These are phyloP conservation scores for Leccinum boreale DNA, from an alignment of 768 basidiomycete species.

Conservation along the genomic window DNA sequence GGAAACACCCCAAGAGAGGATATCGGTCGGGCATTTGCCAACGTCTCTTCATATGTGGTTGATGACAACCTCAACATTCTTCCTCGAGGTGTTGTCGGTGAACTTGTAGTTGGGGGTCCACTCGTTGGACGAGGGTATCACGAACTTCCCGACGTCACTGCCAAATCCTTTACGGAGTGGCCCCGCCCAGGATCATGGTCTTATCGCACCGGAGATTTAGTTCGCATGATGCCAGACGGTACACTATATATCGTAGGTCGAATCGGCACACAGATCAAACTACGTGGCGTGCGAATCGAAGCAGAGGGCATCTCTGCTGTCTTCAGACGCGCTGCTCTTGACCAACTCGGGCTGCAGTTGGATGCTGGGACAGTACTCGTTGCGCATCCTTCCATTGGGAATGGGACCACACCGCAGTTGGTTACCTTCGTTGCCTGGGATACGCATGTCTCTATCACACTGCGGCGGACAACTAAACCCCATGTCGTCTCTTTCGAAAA, in stretches of 20 bases:
- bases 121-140: constrained; percentile 51
- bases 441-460: constrained; percentile 32
- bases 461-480: constrained; percentile 34
- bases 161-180: constrained; percentile 46
- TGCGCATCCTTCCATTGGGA: constrained; percentile 41
- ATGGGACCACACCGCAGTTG: constrained; percentile 35
- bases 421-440: constrained; percentile 47
- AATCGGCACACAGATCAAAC: constrained; percentile 50
- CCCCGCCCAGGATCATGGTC: constrained; percentile 38
- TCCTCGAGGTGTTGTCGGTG: constrained; percentile 43
- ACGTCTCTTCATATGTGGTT: constrained; percentile 38
- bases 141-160: constrained; percentile 41
- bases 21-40: constrained; percentile 41
- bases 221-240: constrained; percentile 47
- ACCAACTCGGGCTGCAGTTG: constrained; percentile 22
- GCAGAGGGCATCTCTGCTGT: constrained; percentile 49
- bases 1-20: constrained; percentile 39
- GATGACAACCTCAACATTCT: constrained; percentile 41
- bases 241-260: constrained; percentile 49
- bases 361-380: constrained; percentile 43
- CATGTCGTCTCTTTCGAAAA: constrained; percentile 27
- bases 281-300: constrained; percentile 53
- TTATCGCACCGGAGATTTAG: constrained; percentile 51
- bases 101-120: constrained; percentile 49
- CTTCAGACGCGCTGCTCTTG: constrained; percentile 23